phyloP scores from a whole-genome alignment of 352 stramenopile species.

The Hyphochytrium catenoides region DNA sequence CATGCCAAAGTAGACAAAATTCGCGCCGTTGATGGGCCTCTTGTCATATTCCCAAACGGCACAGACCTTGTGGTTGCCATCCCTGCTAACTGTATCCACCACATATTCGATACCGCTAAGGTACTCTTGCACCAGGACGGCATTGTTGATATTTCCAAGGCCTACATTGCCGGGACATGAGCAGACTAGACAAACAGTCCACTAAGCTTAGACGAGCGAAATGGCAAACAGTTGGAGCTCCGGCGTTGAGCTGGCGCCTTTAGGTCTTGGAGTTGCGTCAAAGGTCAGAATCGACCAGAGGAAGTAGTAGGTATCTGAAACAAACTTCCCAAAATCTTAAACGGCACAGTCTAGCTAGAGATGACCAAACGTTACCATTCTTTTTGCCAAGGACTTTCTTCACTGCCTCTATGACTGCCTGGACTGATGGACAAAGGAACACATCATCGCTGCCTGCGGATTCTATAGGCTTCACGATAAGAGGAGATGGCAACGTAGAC shows the following conservation, averaged over 20 bases:
- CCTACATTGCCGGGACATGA: no score
- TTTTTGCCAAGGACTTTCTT: constrained; percentile 17
- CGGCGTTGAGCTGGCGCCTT: no score
- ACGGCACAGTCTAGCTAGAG: no score
- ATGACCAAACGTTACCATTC: no score
- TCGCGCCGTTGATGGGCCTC: constrained; percentile 25
- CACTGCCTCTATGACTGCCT: constrained; percentile 29
- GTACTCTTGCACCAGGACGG: constrained; percentile 43
- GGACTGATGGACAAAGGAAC: constrained; percentile 28
- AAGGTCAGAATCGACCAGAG: no score
- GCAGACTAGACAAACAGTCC: no score
- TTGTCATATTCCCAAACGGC: constrained; percentile 71
- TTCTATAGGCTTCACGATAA: constrained; percentile 36
- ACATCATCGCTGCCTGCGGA: constrained; percentile 46
- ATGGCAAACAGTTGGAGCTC: no score
- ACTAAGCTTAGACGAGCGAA: no score
- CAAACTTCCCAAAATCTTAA: no score
- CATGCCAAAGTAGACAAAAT: constrained; percentile 50
- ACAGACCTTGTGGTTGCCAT: constrained; percentile 48
- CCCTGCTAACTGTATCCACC: constrained; percentile 38
- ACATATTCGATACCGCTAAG: constrained; percentile 49
- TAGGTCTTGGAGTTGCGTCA: no score
- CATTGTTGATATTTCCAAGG: constrained; percentile 18
- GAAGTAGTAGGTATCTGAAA: no score
- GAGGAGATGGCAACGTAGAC: constrained; percentile 8